Evolutionary conservation across 2,329 filamentous ascomycete species (phyloP).

Genomic region (Phyllosticta capitalensis): DNA sequence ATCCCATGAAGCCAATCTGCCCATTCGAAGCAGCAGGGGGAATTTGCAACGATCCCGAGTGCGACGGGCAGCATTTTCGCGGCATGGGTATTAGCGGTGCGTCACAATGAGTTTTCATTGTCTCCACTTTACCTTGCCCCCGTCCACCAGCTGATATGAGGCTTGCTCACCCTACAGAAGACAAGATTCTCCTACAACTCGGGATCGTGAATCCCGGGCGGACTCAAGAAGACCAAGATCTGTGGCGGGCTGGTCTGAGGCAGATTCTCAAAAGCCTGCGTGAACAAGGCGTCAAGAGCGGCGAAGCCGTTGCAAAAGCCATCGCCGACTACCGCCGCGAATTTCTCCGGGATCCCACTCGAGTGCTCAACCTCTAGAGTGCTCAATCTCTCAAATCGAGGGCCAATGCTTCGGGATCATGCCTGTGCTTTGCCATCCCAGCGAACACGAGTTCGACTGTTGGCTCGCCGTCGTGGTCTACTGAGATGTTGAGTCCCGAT

Average conservation of each 20-base stretch:
- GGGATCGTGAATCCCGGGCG: conserved; percentile 55
- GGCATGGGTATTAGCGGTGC: conserved; percentile 65
- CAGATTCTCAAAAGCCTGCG: conserved; percentile 29
- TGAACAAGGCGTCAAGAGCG: conserved; percentile 27
- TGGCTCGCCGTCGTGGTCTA: background rate
- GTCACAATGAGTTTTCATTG: conserved; percentile 33
- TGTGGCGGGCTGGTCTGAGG: conserved; percentile 32
- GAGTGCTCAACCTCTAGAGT: conserved; percentile 26
- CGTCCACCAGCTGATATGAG: conserved; percentile 28
- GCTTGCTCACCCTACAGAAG: conserved; percentile 43
- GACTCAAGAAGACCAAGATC: conserved; percentile 49
- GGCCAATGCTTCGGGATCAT: background rate
- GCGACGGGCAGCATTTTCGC: conserved; percentile 71
- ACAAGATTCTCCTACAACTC: conserved; percentile 62
- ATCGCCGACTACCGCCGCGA: conserved; percentile 31
- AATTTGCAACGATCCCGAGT: conserved; percentile 64
- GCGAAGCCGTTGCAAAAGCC: conserved; percentile 28
- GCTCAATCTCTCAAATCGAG: background rate
- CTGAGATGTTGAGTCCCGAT: background rate
- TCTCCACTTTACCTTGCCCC: conserved; percentile 4
- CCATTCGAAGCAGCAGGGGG: conserved; percentile 62
- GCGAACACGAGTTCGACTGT: background rate
- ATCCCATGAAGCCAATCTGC: conserved; percentile 65
- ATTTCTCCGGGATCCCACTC: conserved; percentile 31
- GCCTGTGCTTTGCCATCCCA: background rate